Base-by-base conservation (phyloP, 192 early-diverging fungal species). In the Linnemannia elongata region DNA sequence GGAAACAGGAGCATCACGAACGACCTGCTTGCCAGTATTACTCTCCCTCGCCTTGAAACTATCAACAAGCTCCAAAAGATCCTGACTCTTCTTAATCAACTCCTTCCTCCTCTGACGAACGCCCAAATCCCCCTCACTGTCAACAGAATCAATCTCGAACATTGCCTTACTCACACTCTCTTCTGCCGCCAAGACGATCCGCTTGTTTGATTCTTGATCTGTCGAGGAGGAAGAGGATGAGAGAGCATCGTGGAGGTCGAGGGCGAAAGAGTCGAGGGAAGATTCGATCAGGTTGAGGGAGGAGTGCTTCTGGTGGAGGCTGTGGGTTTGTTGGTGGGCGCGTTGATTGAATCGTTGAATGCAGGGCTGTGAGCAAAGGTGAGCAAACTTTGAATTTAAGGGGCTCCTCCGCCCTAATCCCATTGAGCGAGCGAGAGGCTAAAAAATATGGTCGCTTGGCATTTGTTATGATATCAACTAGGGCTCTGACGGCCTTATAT, bases 251-350 rank as follows among this genome's bases (percentile, higher is more conserved):
- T 45, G 44, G 44, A 86, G 57, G 18, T 81, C 79, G 18, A 22
- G 54, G 0, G 78, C 22, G n/a, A 86, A 71, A 4, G 69, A 71
- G 47, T 86, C 79, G 6, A 86, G 38, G 8, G 79, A 44, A 27
- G 84, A 86, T 15, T 86, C 84, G 63, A 86, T 86, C 55, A 81
- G 49, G 49, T 86, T 86, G 41, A 86, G 75, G 30, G 76, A 69
- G 4, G 75, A 86, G 74, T 77, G 84, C 79, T 81, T 86, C 47
- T 77, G 78, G 13, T 81, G 74, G 22, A 86, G 79, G 2, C 44
- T 9, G 35, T 24, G 33, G 10, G 45, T 24, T 57, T 70, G 63
- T 36, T 80, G 69, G 13, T 81, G 45, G 3, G 39, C 30, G 6
- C 71, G 78, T 27, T 75, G 44, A n/a, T n/a, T n/a, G n/a, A n/a